Percentiles rank a stretch among this genome's conserved stretches.
phyloP scores from a whole-genome alignment of 2,329 filamentous ascomycete species.

The Penicillium sp. region DNA sequence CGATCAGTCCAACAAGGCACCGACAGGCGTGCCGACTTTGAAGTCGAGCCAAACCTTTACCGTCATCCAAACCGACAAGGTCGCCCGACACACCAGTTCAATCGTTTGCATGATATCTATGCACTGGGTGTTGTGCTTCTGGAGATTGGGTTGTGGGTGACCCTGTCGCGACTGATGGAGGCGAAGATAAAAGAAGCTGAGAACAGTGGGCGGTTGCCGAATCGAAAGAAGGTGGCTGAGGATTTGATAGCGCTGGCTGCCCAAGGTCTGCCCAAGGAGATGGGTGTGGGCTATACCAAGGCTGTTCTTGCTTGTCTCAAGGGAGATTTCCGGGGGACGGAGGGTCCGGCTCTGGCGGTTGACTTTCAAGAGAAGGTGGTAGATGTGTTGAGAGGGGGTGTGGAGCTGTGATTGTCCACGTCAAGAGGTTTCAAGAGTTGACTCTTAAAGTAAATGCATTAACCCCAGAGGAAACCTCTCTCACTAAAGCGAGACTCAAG shows the following conservation, averaged over 20 bases:
- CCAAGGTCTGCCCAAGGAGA: conserved; percentile 26
- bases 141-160: conserved; percentile 21
- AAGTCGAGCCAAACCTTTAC: conserved; percentile 28
- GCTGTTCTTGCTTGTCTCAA: conserved; percentile 29
- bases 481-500: too few relatives aligned
- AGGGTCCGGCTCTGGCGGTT: conserved; percentile 26
- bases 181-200: conserved; percentile 25
- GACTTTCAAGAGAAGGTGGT: conserved; percentile 31
- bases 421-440: too few relatives aligned
- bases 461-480: too few relatives aligned
- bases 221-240: conserved; percentile 21
- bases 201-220: conserved; percentile 25
- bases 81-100: conserved; percentile 30
- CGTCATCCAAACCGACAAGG: conserved; percentile 38
- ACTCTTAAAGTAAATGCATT: too few relatives aligned
- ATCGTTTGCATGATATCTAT: conserved; percentile 41
- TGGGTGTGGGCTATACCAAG: conserved; percentile 27
- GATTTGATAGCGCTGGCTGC: conserved; percentile 24
- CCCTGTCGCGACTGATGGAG: conserved; percentile 31
- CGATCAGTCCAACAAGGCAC: conserved; percentile 27
- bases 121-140: conserved; percentile 42
- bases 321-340: conserved; percentile 23
- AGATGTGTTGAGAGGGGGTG: conserved; percentile 17
- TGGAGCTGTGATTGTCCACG: conserved; percentile 4
- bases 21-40: conserved; percentile 21